phyloP scores from a whole-genome alignment of 805 yeast genomes.

The Starmera caribaea region DNA sequence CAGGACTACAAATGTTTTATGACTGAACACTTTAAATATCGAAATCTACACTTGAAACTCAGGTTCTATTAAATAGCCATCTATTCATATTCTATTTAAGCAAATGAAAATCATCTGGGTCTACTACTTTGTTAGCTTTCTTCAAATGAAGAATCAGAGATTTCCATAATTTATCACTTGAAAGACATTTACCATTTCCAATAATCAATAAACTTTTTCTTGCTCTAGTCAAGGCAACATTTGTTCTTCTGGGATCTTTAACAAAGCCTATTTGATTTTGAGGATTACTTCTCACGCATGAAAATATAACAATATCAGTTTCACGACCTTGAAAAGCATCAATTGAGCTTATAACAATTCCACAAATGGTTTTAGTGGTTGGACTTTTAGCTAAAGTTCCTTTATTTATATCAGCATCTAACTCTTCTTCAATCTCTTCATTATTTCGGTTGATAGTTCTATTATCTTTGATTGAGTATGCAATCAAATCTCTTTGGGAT shows the following conservation, averaged over 20 bases:
- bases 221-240: conserved; percentile 68
- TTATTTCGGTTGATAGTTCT: conserved; percentile 44
- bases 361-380: conserved; percentile 26
- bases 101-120: background rate
- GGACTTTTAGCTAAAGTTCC: conserved; percentile 6
- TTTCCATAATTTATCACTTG: conserved; percentile 40
- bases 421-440: conserved; percentile 36
- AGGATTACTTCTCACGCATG: conserved; percentile 63
- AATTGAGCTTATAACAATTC: conserved; percentile 43
- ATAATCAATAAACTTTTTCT: conserved; percentile 48
- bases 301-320: conserved; percentile 64
- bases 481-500: conserved; percentile 59
- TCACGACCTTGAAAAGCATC: conserved; percentile 91
- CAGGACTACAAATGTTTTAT: too few species aligned
- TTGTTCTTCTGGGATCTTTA: conserved; percentile 50
- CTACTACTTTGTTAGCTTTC: conserved; percentile 11
- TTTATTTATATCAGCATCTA: conserved; percentile 39
- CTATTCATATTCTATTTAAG: background rate
- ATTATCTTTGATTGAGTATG: conserved; percentile 39
- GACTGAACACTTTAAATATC: too few species aligned
- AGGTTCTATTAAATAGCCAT: too few species aligned
- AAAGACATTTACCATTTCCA: conserved; percentile 47
- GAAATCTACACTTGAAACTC: too few species aligned
- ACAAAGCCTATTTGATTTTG: conserved; percentile 50
- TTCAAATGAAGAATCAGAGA: conserved; percentile 35